These are phyloP conservation scores for Trametes hirsuta DNA, from an alignment of 1,284 basidiomycete species.

Conservation along the genomic window DNA sequence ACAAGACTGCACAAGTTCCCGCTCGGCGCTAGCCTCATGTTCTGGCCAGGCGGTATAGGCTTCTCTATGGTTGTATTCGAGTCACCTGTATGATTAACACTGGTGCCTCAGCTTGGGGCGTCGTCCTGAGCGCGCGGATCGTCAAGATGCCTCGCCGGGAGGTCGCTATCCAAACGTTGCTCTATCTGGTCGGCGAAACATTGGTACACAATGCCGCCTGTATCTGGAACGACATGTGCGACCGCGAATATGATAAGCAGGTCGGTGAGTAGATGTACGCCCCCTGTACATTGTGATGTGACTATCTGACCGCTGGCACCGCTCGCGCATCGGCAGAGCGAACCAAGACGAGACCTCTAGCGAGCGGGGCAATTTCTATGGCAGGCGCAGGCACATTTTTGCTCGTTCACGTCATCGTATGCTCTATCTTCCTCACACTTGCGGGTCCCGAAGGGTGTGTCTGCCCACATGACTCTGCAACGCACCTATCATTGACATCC, in stretches of 20 bases:
- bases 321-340: slow-evolving; percentile 35
- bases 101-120: neutral
- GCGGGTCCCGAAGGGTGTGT: slow-evolving; percentile 5
- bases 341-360: slow-evolving; percentile 44
- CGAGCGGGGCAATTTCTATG: slow-evolving; percentile 40
- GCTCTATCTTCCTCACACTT: slow-evolving; percentile 28
- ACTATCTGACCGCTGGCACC: neutral
- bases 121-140: slow-evolving; percentile 1
- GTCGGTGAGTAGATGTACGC: slow-evolving; percentile 25
- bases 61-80: neutral
- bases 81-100: neutral
- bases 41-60: slow-evolving; percentile 16
- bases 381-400: slow-evolving; percentile 43
- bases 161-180: neutral
- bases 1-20: slow-evolving; percentile 19
- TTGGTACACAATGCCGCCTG: slow-evolving; percentile 20
- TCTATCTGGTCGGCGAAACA: slow-evolving; percentile 1
- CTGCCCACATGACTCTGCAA: neutral
- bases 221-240: slow-evolving; percentile 29
- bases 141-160: neutral
- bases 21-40: slow-evolving; percentile 9
- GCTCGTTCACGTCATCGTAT: slow-evolving; percentile 39
- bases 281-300: neutral
- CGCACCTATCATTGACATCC: neutral
- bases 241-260: slow-evolving; percentile 27